These are phyloP conservation scores for Amanita inopinata DNA, from an alignment of 768 basidiomycete species.

Conservation along the genomic window DNA sequence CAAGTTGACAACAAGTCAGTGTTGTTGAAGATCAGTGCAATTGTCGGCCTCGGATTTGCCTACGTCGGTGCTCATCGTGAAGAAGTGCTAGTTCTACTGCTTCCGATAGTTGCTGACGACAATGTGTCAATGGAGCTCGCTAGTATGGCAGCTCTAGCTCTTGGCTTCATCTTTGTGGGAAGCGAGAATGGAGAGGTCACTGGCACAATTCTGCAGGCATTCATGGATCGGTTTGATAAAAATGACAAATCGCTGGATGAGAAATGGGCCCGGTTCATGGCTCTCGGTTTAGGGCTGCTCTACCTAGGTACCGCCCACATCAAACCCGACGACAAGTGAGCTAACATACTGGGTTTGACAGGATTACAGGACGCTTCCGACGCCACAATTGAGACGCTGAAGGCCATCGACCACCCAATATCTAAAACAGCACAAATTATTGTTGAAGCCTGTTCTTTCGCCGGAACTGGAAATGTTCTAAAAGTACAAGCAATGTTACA, in stretches of 20 bases:
- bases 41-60: conserved; percentile 88
- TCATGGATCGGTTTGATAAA: conserved; percentile 70
- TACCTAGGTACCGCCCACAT: conserved; percentile 76
- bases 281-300: conserved; percentile 78
- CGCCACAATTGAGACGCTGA: conserved; percentile 86
- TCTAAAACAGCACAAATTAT: conserved; percentile 86
- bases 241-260: conserved; percentile 70
- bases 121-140: conserved; percentile 80
- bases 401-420: conserved; percentile 88
- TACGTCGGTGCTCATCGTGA: conserved; percentile 91
- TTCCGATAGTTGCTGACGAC: conserved; percentile 80
- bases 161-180: conserved; percentile 94
- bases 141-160: conserved; percentile 73
- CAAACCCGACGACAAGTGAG: conserved; percentile 2
- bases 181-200: conserved; percentile 92
- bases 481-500: conserved; percentile 90
- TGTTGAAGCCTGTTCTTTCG: conserved; percentile 90
- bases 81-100: conserved; percentile 68
- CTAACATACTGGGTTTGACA: conserved; percentile 20
- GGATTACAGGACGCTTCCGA: conserved; percentile 91
- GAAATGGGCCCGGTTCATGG: conserved; percentile 93
- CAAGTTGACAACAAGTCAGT: conserved; percentile 83
- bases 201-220: conserved; percentile 76
- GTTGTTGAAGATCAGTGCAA: conserved; percentile 76
- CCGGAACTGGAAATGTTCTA: conserved; percentile 91